Evolutionary conservation across 1,139 yeast genomes (phyloP).

Genomic region (Taphrina betulina): DNA sequence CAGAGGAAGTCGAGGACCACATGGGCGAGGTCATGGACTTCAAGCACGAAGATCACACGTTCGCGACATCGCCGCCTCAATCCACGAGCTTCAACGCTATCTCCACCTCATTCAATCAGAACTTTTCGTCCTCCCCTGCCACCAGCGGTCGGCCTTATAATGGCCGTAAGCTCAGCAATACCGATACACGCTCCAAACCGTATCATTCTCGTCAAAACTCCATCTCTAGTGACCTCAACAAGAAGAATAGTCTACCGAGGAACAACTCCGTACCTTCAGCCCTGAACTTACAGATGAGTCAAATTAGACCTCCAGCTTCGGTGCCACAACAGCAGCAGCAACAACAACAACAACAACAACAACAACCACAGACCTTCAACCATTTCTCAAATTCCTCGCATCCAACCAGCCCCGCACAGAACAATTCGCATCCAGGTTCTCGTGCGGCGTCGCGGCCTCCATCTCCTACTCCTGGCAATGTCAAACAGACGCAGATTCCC

Average conservation of each 20-base stretch:
- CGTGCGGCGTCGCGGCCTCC: conserved; percentile 26
- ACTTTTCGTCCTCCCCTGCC: conserved; percentile 5
- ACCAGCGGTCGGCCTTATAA: conserved; percentile 5
- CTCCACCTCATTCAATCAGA: background rate
- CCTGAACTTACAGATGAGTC: conserved; percentile 27
- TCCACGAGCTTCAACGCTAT: background rate
- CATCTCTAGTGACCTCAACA: conserved; percentile 6
- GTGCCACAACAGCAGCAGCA: conserved; percentile 5
- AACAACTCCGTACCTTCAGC: conserved; percentile 24
- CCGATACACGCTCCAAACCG: conserved; percentile 10
- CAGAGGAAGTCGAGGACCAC: conserved; percentile 23
- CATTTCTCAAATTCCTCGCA: background rate
- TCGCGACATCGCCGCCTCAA: background rate
- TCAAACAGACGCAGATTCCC: conserved; percentile 27
- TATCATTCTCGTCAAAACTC: conserved; percentile 26
- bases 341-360: conserved; percentile 7
- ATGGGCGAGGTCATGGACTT: conserved; percentile 31
- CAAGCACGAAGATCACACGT: conserved; percentile 7
- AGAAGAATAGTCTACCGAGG: conserved; percentile 22
- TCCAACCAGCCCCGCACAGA: conserved; percentile 14
- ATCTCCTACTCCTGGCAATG: conserved; percentile 21
- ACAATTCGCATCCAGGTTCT: conserved; percentile 10
- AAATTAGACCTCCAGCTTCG: conserved; percentile 6
- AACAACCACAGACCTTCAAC: background rate
- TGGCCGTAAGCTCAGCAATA: conserved; percentile 8